These are phyloP conservation scores for Coemansia sp. DNA, from an alignment of 192 early-diverging fungal species.

Conservation along the genomic window DNA sequence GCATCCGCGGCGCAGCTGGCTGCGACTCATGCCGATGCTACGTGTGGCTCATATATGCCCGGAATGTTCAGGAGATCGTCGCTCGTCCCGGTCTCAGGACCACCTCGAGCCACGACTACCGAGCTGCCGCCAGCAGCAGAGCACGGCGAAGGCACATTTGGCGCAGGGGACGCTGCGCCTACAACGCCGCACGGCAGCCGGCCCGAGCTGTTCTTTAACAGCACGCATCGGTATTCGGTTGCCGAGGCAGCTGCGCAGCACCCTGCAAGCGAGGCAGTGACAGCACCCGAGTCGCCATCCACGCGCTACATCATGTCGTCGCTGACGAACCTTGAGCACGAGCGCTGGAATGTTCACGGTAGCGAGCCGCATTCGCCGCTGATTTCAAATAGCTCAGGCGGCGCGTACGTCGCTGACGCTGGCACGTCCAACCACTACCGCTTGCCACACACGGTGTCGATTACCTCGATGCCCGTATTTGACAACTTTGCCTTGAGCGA, in stretches of 20 bases:
- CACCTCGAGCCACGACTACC: neutral
- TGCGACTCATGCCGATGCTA: neutral
- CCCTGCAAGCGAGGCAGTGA: neutral
- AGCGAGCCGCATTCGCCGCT: slow-evolving; percentile 8
- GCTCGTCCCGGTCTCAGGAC: neutral
- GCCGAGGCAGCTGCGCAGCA: slow-evolving; percentile 11
- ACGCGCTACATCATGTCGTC: slow-evolving; percentile 23
- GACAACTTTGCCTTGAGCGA: slow-evolving; percentile 8
- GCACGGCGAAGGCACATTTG: neutral
- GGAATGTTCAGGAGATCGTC: neutral
- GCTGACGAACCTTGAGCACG: slow-evolving; percentile 28
- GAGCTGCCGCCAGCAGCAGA: neutral
- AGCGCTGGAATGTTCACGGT: slow-evolving; percentile 1
- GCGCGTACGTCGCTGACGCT: neutral
- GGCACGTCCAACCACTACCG: neutral
- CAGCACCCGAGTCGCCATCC: slow-evolving; percentile 34
- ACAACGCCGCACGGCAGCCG: slow-evolving; percentile 2
- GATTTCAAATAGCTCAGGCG: neutral
- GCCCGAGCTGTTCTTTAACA: slow-evolving; percentile 13
- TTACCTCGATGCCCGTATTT: slow-evolving; percentile 17
- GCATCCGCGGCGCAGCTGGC: slow-evolving; percentile 4
- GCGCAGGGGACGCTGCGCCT: neutral
- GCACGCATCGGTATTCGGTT: slow-evolving; percentile 6
- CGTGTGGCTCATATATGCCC: neutral
- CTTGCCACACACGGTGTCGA: slow-evolving; percentile 15